These are phyloP conservation scores for Microstroma glucosiphilum DNA, from an alignment of 1,284 basidiomycete genomes.

Conservation along the genomic window DNA sequence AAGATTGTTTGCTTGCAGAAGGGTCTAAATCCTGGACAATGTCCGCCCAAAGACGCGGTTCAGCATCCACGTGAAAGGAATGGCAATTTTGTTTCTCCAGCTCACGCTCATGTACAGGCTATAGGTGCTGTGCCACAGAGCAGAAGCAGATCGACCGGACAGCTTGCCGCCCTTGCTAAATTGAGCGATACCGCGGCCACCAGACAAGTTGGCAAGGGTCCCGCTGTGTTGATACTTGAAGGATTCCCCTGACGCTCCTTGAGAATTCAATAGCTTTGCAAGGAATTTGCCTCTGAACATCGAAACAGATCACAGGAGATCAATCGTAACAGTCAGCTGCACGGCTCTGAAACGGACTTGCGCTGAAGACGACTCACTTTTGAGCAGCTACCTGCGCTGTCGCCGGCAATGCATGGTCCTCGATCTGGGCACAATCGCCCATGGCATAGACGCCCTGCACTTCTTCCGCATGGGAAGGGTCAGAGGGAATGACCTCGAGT, in stretches of 20 bases:
- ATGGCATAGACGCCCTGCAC: constrained; percentile 51
- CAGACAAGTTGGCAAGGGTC: background rate
- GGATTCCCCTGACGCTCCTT: background rate
- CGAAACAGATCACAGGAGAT: too few relatives aligned
- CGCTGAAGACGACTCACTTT: too few relatives aligned
- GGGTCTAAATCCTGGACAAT: constrained; percentile 11
- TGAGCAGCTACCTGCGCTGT: constrained; percentile 51
- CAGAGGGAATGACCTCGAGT: constrained; percentile 17
- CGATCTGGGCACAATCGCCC: constrained; percentile 68
- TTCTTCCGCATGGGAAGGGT: background rate
- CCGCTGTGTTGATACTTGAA: background rate
- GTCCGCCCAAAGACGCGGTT: constrained; percentile 14
- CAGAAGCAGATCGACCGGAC: constrained; percentile 61
- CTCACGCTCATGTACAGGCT: constrained; percentile 60
- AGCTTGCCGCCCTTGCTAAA: constrained; percentile 41
- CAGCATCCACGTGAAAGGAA: constrained; percentile 16
- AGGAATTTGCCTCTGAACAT: constrained; percentile 35
- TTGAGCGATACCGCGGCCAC: background rate
- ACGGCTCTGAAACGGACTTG: too few relatives aligned
- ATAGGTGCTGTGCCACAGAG: constrained; percentile 73
- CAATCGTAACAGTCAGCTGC: too few relatives aligned
- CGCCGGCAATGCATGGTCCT: constrained; percentile 48
- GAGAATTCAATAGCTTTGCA: constrained; percentile 27
- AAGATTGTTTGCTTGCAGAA: background rate
- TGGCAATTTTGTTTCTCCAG: constrained; percentile 13